Evolutionary conservation across 208 protist genomes (phyloP), one percentile per base, ranked within the genome.

Genomic region (Wallacemonas collosoma): DNA sequence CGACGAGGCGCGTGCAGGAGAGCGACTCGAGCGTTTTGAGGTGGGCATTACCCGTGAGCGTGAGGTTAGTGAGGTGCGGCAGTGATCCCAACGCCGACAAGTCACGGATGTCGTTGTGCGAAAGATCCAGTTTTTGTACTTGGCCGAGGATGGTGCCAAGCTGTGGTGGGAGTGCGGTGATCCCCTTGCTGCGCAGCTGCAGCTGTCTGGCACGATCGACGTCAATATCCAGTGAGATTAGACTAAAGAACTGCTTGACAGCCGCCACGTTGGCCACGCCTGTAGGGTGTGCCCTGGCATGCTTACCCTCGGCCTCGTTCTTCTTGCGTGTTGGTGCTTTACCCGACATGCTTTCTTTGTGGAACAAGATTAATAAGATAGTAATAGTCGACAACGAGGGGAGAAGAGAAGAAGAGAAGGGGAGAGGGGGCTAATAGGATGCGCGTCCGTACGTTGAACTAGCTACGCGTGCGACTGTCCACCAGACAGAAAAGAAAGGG

Each of bases 171-270:
- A 96, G 71, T 1, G 70, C 45, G 1, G 54, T 70, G 14, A 96
- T 54, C 1, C 67, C 73, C 66, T 90, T 90, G 26, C 71, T 71
- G 17, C 77, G 70, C 26, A 94, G 55, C 9, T 75, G 38, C 26
- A 96, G 73, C 62, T 88, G 81, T 9, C 85, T 79, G 1, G 85
- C 77, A n/a, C 66, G 71, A 47, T 93, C 89, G 12, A 93, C 63
- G 57, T 94, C 86, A 11, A 93, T 68, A 58, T 96, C 89, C 17
- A 96, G 75, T 9, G 92, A 87, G 45, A 96, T 88, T 3, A 85
- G 70, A 50, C 91, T 75, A 15, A 88, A 56, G 71, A 96, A 90
- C 39, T 77, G 72, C 56, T 85, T 79, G 12, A 79, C 66, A n/a
- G 71, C 45, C 12, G 17, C n/a, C 48, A 53, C 40, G 62, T 71